Conservation (phyloP, 768 basidiomycete genomes). For the Pholiota molesta region DNA sequence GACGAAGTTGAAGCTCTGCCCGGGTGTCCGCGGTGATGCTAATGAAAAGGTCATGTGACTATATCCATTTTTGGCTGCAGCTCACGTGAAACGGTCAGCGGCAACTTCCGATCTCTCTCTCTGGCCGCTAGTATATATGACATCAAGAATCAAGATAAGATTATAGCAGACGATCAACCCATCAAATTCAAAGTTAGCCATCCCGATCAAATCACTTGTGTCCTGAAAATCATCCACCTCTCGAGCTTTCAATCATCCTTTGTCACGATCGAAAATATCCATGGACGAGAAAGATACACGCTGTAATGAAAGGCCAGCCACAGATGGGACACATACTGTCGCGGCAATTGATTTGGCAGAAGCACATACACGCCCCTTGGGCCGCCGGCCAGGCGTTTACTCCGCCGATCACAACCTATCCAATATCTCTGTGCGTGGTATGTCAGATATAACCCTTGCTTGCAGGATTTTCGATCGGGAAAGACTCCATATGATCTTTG, state of each 20-base stretch:
- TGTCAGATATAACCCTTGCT: conserved; percentile 1
- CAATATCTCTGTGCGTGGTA: conserved; percentile 9
- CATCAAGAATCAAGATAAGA: background rate
- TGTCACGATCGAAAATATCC: background rate
- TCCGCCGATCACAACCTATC: conserved; percentile 20
- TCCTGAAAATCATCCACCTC: background rate
- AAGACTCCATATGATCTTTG: background rate
- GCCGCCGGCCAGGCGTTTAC: conserved; percentile 19
- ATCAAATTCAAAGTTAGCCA: background rate
- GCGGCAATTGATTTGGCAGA: conserved; percentile 14
- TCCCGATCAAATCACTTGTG: background rate
- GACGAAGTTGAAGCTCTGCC: no score
- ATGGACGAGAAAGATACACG: background rate
- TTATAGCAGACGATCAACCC: background rate
- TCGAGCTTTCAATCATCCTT: conserved; percentile 1
- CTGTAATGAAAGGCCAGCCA: background rate
- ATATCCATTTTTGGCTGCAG: no score
- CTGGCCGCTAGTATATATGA: no score
- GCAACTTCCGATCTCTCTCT: no score
- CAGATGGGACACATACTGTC: conserved; percentile 5
- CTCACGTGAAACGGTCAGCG: no score
- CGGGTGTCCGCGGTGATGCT: no score
- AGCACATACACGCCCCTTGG: conserved; percentile 2
- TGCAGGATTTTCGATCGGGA: background rate
- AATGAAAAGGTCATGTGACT: no score